Evolutionary conservation across 2,329 filamentous ascomycete genomes (phyloP).

Genomic region (Fusarium succisae): DNA sequence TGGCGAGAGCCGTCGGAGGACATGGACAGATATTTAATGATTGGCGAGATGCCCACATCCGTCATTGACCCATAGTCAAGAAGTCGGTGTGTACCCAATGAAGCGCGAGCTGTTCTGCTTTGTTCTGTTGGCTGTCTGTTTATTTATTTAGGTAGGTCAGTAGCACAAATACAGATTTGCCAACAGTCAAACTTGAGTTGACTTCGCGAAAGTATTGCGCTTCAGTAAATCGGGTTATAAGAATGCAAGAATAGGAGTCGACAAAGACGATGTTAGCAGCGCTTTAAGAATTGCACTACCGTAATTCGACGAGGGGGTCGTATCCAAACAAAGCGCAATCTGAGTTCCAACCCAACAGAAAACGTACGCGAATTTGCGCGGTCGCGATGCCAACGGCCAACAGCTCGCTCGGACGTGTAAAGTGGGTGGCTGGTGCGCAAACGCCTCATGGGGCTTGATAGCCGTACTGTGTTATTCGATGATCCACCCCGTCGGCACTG

Average conservation of each 20-base stretch:
- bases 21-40: slow-evolving; percentile 40
- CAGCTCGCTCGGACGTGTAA: slow-evolving; percentile 37
- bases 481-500: not conserved
- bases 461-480: not conserved
- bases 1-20: slow-evolving; percentile 28
- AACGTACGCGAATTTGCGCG: slow-evolving; percentile 37
- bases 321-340: slow-evolving; percentile 32
- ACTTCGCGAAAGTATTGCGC: not conserved
- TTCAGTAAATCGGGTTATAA: not conserved
- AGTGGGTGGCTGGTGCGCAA: slow-evolving; percentile 41
- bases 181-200: not conserved
- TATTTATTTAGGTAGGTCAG: not conserved
- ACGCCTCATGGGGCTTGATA: slow-evolving; percentile 13
- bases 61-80: slow-evolving; percentile 50
- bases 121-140: not conserved
- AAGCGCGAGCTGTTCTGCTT: slow-evolving; percentile 9
- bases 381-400: slow-evolving; percentile 29
- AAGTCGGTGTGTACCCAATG: slow-evolving; percentile 8
- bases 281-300: not conserved
- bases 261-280: not conserved
- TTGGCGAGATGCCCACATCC: slow-evolving; percentile 42
- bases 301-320: slow-evolving; percentile 16
- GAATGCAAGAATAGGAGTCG: not conserved
- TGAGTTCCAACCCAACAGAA: slow-evolving; percentile 13
- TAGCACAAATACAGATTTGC: not conserved